A percentile compares a stretch with the other conserved stretches of the same genome.
These are phyloP conservation scores for Anethum foeniculum DNA, from an alignment of 140 eudicot species.

Conservation along the genomic window DNA sequence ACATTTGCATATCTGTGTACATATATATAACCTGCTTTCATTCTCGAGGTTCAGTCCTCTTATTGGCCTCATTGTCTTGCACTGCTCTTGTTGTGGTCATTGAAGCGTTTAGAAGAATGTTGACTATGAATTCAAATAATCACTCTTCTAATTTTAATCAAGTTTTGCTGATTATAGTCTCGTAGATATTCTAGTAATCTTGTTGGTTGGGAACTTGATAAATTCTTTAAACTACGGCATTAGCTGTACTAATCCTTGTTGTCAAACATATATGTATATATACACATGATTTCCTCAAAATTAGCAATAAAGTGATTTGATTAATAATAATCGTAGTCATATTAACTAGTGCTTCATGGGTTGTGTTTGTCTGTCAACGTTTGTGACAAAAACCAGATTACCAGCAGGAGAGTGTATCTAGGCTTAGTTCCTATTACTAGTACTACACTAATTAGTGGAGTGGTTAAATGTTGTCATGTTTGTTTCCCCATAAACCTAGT, in stretches of 20 bases:
- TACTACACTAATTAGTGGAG: constrained; percentile 36
- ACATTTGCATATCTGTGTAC: not conserved
- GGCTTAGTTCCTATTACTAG: constrained; percentile 3
- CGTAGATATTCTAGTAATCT: not conserved
- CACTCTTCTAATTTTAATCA: not conserved
- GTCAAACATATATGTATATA: not conserved
- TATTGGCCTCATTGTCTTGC: not conserved
- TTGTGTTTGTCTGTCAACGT: constrained; percentile 47
- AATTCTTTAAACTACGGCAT: constrained; percentile 25
- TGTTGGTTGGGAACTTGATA: not conserved
- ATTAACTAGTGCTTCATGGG: constrained; percentile 47
- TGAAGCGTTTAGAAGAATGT: constrained; percentile 1
- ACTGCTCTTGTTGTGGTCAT: not conserved
- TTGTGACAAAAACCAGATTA: constrained; percentile 16
- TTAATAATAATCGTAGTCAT: not conserved
- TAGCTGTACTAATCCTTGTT: constrained; percentile 6
- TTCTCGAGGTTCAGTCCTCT: not conserved
- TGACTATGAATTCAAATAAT: constrained; percentile 1
- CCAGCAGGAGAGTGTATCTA: not conserved
- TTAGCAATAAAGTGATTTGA: constrained; percentile 25
- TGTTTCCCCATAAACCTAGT: constrained; percentile 43
- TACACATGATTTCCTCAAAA: constrained; percentile 36
- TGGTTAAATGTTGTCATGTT: constrained; percentile 49
- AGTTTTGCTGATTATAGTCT: not conserved
- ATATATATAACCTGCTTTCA: not conserved